Evolutionary conservation across 805 yeast species (phyloP).

Genomic region (Saccharomycopsis malanga): DNA sequence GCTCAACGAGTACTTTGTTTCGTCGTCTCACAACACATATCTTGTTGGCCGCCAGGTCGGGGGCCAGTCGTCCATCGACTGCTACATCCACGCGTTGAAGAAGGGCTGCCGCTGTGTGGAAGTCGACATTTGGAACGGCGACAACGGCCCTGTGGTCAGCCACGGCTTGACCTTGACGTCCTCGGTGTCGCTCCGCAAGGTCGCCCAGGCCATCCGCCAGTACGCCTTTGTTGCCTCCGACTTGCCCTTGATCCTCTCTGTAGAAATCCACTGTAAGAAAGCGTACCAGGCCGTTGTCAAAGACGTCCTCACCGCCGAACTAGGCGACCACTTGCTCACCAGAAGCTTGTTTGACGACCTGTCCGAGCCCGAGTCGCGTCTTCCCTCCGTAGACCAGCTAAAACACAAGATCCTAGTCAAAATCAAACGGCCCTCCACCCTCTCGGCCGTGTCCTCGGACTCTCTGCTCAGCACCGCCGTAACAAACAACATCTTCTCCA

Average conservation of each 20-base stretch:
- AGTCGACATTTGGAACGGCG: conserved; percentile 91
- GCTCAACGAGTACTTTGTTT: conserved; percentile 76
- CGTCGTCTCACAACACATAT: conserved; percentile 94
- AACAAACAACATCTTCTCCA: conserved; percentile 16
- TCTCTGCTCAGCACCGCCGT: too few species aligned
- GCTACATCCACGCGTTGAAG: conserved; percentile 78
- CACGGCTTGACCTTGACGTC: conserved; percentile 85
- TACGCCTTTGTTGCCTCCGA: conserved; percentile 87
- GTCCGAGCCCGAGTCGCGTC: conserved; percentile 5
- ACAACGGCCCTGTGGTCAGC: conserved; percentile 73
- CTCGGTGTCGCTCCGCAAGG: conserved; percentile 62
- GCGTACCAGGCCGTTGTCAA: conserved; percentile 61
- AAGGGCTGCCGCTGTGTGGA: conserved; percentile 94
- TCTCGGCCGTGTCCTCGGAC: too few species aligned
- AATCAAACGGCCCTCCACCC: conserved; percentile 45
- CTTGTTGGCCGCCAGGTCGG: conserved; percentile 81
- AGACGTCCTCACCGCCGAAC: conserved; percentile 42
- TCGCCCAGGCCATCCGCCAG: conserved; percentile 64
- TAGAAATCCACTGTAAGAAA: conserved; percentile 73
- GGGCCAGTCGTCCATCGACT: conserved; percentile 83
- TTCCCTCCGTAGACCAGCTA: conserved; percentile 72
- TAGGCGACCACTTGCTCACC: conserved; percentile 52
- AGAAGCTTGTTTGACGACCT: conserved; percentile 31
- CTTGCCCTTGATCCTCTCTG: conserved; percentile 75
- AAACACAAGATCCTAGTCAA: conserved; percentile 70